These are phyloP conservation scores for Naganishia sp. DNA, from an alignment of 1,284 basidiomycete genomes.

Conservation along the genomic window DNA sequence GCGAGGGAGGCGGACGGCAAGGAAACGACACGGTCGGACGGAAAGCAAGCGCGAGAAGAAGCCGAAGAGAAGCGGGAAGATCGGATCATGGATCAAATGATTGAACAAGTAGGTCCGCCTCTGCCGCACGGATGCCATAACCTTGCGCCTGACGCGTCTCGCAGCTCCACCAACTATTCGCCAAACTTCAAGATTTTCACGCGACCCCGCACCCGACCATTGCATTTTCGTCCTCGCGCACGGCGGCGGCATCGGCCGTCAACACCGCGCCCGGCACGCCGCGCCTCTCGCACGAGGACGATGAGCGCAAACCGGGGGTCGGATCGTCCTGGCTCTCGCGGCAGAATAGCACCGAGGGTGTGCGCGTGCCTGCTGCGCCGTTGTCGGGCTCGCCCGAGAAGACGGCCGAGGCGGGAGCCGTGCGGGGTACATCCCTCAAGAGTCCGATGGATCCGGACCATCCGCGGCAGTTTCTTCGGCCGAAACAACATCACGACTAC, in stretches of 20 bases:
- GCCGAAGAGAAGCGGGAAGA: slow-evolving; percentile 15
- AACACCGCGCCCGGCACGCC: background rate
- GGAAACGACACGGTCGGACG: too few species aligned
- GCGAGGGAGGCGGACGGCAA: background rate
- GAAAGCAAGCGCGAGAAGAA: background rate
- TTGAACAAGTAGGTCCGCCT: slow-evolving; percentile 4
- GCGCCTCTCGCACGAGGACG: background rate
- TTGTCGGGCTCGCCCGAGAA: background rate
- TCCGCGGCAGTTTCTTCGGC: slow-evolving; percentile 14
- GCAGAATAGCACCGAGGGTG: too few species aligned
- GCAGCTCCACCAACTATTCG: slow-evolving; percentile 16
- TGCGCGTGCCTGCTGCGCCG: background rate
- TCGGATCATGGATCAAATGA: slow-evolving; percentile 21
- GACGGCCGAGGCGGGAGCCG: background rate
- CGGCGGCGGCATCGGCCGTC: background rate
- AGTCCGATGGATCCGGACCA: slow-evolving; percentile 3
- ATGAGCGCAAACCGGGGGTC: too few species aligned
- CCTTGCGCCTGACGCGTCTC: background rate
- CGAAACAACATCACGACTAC: slow-evolving; percentile 15
- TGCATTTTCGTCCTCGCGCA: slow-evolving; percentile 1
- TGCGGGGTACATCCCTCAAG: background rate
- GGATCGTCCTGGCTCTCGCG: too few species aligned
- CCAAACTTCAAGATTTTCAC: slow-evolving; percentile 22
- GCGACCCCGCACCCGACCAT: slow-evolving; percentile 20
- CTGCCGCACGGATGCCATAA: background rate